These are phyloP conservation scores for Epicoccum sorghinum DNA, from an alignment of 2,329 filamentous ascomycete genomes.

Conservation along the genomic window DNA sequence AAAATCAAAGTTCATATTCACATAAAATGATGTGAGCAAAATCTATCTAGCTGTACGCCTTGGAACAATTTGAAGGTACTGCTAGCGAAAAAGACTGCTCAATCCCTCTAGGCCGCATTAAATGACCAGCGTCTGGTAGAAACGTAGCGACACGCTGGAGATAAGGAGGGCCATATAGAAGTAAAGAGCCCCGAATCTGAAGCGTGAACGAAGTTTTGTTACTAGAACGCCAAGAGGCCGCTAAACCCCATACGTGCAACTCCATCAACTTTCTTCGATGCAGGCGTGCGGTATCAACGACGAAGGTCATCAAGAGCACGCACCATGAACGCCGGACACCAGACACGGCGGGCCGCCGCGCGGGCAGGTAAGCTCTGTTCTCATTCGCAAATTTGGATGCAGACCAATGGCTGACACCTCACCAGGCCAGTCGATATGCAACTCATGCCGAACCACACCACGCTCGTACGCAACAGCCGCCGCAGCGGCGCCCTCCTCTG, in stretches of 20 bases:
- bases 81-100: slow-evolving; percentile 98
- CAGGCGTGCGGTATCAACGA: not conserved
- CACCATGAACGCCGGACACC: slow-evolving; percentile 51
- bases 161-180: slow-evolving; percentile 82
- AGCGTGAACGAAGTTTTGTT: slow-evolving; percentile 25
- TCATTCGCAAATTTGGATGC: not conserved
- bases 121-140: slow-evolving; percentile 79
- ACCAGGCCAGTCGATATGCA: slow-evolving; percentile 52
- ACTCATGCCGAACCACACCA: slow-evolving; percentile 52
- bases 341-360: slow-evolving; percentile 52
- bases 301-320: slow-evolving; percentile 1
- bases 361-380: slow-evolving; percentile 42
- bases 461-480: slow-evolving; percentile 44
- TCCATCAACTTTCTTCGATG: slow-evolving; percentile 37
- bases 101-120: slow-evolving; percentile 80
- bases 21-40: slow-evolving; percentile 72
- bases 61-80: slow-evolving; percentile 76
- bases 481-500: slow-evolving; percentile 45
- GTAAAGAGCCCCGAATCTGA: slow-evolving; percentile 37
- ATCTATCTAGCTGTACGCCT: slow-evolving; percentile 97
- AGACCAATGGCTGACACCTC: slow-evolving; percentile 31
- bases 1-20: not conserved
- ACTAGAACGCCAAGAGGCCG: not conserved
- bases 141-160: slow-evolving; percentile 71
- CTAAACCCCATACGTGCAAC: not conserved